Percentiles rank a stretch among this genome's conserved stretches.
These are phyloP conservation scores for Ochromonas danica DNA, from an alignment of 108 stramenopile species.

Conservation along the genomic window DNA sequence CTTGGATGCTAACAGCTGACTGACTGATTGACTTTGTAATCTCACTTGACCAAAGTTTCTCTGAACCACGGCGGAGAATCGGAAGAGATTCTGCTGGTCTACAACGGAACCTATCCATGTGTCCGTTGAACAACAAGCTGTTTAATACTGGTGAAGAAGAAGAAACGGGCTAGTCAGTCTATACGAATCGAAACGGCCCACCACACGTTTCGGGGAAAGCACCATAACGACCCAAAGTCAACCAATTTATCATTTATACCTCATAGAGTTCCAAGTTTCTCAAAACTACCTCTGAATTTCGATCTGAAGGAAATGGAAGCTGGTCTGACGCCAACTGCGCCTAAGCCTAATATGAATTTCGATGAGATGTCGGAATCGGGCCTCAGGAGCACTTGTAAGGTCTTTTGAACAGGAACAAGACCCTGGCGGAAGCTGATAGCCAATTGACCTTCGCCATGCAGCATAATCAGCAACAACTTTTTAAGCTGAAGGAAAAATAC, in stretches of 20 bases:
- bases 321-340: slow-evolving; percentile 8
- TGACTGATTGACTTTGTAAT: no score
- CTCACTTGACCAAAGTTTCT: no score
- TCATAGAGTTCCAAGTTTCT: slow-evolving; percentile 16
- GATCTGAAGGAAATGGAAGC: neutral
- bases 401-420: slow-evolving; percentile 5
- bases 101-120: no score
- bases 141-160: no score
- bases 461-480: slow-evolving; percentile 6
- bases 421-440: slow-evolving; percentile 1
- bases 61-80: no score
- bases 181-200: no score
- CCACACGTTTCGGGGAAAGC: no score
- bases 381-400: slow-evolving; percentile 13
- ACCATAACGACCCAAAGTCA: slow-evolving; percentile 3
- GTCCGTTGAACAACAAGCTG: no score
- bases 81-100: no score
- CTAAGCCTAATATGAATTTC: slow-evolving; percentile 10
- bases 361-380: slow-evolving; percentile 9
- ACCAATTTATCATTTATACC: slow-evolving; percentile 1
- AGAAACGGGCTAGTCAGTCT: no score
- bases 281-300: slow-evolving; percentile 10
- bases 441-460: slow-evolving; percentile 14
- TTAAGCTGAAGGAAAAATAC: slow-evolving; percentile 9
- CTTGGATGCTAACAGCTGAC: no score